Conservation (phyloP, 1,284 basidiomycete genomes). For the Puccinia coronata region DNA sequence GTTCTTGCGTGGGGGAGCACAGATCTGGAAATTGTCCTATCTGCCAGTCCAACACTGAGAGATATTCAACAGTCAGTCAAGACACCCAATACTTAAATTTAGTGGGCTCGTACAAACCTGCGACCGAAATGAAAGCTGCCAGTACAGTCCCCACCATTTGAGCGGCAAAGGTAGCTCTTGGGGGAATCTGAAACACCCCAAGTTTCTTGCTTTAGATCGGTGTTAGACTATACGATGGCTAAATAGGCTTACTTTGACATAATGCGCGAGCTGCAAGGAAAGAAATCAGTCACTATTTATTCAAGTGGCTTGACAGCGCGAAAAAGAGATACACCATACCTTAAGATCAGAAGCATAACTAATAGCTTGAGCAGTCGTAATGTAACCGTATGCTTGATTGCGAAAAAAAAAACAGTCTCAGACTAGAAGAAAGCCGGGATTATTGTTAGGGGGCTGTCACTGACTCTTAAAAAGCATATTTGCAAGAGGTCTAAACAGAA, state of each 20-base stretch:
- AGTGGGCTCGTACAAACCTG: constrained; percentile 1
- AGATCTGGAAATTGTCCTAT: constrained; percentile 33
- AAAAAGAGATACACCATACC: not conserved
- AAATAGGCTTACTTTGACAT: constrained; percentile 36
- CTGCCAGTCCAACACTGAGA: constrained; percentile 40
- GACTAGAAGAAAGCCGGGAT: not conserved
- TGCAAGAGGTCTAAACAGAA: constrained; percentile 19
- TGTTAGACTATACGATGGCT: not conserved
- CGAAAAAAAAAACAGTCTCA: not conserved
- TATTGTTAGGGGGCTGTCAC: not conserved
- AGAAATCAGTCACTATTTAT: not conserved
- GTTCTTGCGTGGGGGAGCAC: constrained; percentile 38
- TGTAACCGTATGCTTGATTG: constrained; percentile 46
- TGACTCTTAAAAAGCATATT: constrained; percentile 50
- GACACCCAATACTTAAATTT: not conserved
- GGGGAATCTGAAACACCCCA: constrained; percentile 19
- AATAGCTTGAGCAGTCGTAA: constrained; percentile 43
- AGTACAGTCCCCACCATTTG: constrained; percentile 42
- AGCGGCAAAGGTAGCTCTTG: constrained; percentile 32
- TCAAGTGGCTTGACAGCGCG: not conserved
- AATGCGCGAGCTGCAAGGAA: constrained; percentile 42
- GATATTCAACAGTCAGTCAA: not conserved
- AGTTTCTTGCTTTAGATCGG: not conserved
- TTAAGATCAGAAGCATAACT: constrained; percentile 46
- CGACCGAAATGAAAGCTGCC: constrained; percentile 34